A percentile compares a stretch with the other conserved stretches of the same genome.
Evolutionary conservation across 176 grass and related monocot species (phyloP).

Genomic region (Otatea glauca): DNA sequence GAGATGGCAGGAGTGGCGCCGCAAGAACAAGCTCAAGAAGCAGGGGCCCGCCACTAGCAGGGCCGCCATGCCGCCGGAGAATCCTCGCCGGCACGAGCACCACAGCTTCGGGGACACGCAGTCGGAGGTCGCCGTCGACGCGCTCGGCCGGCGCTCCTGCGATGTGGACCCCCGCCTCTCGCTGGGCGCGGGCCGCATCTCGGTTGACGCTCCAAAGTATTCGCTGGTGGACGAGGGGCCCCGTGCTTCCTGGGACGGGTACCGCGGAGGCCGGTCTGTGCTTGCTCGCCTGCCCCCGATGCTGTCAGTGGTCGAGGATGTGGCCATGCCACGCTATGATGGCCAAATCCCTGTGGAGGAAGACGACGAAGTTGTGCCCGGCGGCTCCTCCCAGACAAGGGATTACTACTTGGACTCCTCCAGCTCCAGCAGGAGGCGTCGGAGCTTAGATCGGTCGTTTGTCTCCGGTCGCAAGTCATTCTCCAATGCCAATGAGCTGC

Average conservation of each 20-base stretch:
- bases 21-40: slow-evolving; percentile 75
- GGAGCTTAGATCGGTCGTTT: slow-evolving; percentile 68
- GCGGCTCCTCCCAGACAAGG: slow-evolving; percentile 72
- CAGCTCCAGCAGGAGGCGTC: slow-evolving; percentile 70
- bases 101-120: slow-evolving; percentile 50
- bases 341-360: slow-evolving; percentile 78
- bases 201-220: slow-evolving; percentile 10
- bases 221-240: slow-evolving; percentile 55
- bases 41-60: neutral
- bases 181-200: slow-evolving; percentile 48
- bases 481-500: slow-evolving; percentile 38
- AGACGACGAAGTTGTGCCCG: slow-evolving; percentile 47
- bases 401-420: slow-evolving; percentile 89
- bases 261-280: slow-evolving; percentile 36
- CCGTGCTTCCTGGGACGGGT: slow-evolving; percentile 63
- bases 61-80: slow-evolving; percentile 46
- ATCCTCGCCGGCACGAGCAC: slow-evolving; percentile 16
- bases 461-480: slow-evolving; percentile 55
- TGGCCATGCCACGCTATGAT: slow-evolving; percentile 55
- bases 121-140: slow-evolving; percentile 47
- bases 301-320: slow-evolving; percentile 55
- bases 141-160: slow-evolving; percentile 44
- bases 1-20: slow-evolving; percentile 83
- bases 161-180: slow-evolving; percentile 57
- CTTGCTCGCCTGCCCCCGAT: slow-evolving; percentile 47